These are phyloP conservation scores for Cyberlindnera mississippiensis DNA, from an alignment of 805 yeast genomes.

Conservation along the genomic window DNA sequence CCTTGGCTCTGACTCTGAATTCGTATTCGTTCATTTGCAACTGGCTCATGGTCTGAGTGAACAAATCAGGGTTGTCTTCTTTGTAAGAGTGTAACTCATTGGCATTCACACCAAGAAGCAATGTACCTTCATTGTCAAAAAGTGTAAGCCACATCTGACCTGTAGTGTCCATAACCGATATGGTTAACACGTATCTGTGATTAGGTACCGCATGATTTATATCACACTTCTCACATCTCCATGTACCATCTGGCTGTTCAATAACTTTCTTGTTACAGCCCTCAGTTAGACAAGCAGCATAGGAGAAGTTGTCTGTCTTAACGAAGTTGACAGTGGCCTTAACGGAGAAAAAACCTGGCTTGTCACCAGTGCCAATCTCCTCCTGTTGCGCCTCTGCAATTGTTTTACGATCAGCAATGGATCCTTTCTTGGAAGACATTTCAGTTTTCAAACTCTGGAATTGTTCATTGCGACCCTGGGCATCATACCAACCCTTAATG, in stretches of 20 bases:
- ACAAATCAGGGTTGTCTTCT: slow-evolving; percentile 44
- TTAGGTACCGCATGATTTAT: slow-evolving; percentile 61
- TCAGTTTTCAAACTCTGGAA: slow-evolving; percentile 64
- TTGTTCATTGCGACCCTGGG: slow-evolving; percentile 59
- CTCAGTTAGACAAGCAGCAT: slow-evolving; percentile 81
- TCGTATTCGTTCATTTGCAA: slow-evolving; percentile 64
- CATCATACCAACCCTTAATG: slow-evolving; percentile 93
- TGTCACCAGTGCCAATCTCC: slow-evolving; percentile 69
- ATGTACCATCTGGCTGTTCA: slow-evolving; percentile 65
- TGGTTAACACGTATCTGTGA: slow-evolving; percentile 76
- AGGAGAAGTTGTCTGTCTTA: slow-evolving; percentile 72
- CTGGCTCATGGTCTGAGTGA: slow-evolving; percentile 41
- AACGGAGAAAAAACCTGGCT: slow-evolving; percentile 71
- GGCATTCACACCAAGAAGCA: slow-evolving; percentile 60
- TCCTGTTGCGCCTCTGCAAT: slow-evolving; percentile 62
- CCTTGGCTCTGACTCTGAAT: slow-evolving; percentile 77
- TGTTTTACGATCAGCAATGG: slow-evolving; percentile 56
- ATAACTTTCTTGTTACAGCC: slow-evolving; percentile 83
- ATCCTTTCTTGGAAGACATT: slow-evolving; percentile 34
- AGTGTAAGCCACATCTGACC: slow-evolving; percentile 84
- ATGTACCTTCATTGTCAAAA: slow-evolving; percentile 80
- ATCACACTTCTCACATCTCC: slow-evolving; percentile 95
- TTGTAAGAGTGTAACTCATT: slow-evolving; percentile 49
- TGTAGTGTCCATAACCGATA: slow-evolving; percentile 72
- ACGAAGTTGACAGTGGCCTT: slow-evolving; percentile 73